Evolutionary conservation across 2,329 filamentous ascomycete species (phyloP).

Genomic region (Penicillium sp.): DNA sequence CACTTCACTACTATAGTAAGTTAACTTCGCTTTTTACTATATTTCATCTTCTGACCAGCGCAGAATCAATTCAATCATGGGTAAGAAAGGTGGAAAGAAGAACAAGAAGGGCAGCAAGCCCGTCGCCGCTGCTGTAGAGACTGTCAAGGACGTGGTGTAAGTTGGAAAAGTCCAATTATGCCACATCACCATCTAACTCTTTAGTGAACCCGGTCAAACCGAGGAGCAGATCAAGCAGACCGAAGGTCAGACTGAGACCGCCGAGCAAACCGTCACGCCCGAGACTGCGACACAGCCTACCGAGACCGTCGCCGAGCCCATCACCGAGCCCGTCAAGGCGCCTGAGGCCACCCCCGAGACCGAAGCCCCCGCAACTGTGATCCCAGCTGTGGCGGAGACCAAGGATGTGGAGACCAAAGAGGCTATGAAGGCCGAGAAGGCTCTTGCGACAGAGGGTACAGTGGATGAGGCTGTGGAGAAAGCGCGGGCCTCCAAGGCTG

Average conservation of each 20-base stretch:
- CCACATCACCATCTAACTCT: conserved; percentile 1
- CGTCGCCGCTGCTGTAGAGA: conserved; percentile 14
- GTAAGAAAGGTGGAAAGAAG: conserved; percentile 31
- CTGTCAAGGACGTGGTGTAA: conserved; percentile 27
- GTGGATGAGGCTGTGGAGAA: conserved; percentile 19
- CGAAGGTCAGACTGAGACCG: conserved; percentile 15
- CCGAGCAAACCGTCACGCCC: conserved; percentile 12
- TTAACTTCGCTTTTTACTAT: neutral
- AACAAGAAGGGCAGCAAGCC: conserved; percentile 27
- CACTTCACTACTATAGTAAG: conserved; percentile 8
- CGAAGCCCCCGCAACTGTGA: conserved; percentile 1
- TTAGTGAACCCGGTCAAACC: conserved; percentile 17
- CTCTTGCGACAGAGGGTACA: conserved; percentile 1
- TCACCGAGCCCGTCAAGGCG: neutral
- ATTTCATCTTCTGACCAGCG: conserved; percentile 10
- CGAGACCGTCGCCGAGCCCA: conserved; percentile 6
- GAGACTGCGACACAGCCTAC: conserved; percentile 5
- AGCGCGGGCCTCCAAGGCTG: conserved; percentile 18
- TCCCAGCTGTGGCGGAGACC: conserved; percentile 10
- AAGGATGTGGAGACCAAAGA: conserved; percentile 7
- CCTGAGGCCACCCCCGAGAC: conserved; percentile 8
- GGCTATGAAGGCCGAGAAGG: conserved; percentile 8
- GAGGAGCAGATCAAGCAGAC: conserved; percentile 19
- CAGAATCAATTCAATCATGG: conserved; percentile 18
- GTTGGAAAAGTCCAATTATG: conserved; percentile 9